These are phyloP conservation scores for Elaeagnus macrophylla DNA, from an alignment of 306 rosid species.

Conservation along the genomic window DNA sequence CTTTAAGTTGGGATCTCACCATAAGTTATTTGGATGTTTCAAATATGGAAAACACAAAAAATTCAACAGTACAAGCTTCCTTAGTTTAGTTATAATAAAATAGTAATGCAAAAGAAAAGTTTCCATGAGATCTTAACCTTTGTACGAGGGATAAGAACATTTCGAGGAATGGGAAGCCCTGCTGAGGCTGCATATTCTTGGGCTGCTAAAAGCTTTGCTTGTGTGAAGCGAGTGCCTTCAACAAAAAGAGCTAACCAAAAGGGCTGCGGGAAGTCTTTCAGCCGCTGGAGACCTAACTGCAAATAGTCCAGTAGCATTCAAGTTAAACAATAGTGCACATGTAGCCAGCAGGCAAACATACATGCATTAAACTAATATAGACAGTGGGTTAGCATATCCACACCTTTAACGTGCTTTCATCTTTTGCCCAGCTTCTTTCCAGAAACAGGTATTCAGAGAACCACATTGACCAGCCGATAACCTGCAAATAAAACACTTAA, in stretches of 20 bases:
- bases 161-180: constrained; percentile 71
- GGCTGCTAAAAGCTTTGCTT: constrained; percentile 77
- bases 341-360: not conserved
- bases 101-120: not conserved
- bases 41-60: not conserved
- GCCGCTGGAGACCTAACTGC: constrained; percentile 72
- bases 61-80: not conserved
- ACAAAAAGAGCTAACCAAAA: constrained; percentile 97
- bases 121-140: constrained; percentile 40
- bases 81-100: not conserved
- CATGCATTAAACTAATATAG: not conserved
- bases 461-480: constrained; percentile 99
- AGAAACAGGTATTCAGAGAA: constrained; percentile 86
- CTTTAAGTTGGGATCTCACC: not conserved
- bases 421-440: constrained; percentile 97
- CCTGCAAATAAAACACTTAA: constrained; percentile 37
- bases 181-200: constrained; percentile 73
- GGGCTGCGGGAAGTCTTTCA: constrained; percentile 73
- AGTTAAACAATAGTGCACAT: constrained; percentile 17
- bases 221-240: constrained; percentile 93
- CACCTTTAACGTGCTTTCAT: constrained; percentile 84
- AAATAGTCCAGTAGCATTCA: constrained; percentile 24
- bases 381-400: constrained; percentile 9
- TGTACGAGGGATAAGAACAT: constrained; percentile 93
- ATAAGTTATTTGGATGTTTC: not conserved